Base-by-base conservation (phyloP, 805 yeast species). In the Candida rishiriensis region DNA sequence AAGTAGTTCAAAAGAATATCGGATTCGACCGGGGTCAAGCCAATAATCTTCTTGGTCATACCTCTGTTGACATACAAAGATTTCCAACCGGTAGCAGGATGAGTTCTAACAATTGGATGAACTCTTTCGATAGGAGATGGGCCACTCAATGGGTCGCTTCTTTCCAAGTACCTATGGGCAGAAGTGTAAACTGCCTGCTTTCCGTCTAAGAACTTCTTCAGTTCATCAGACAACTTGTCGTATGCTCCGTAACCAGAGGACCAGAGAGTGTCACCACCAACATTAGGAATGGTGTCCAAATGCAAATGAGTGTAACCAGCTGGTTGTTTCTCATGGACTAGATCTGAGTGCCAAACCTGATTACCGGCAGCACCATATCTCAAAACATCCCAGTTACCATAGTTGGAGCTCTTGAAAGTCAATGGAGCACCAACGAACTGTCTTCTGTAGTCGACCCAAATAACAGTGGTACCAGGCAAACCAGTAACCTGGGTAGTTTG, bases 31-130 rank as follows among this genome's bases (percentile, higher is more conserved):
- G 71, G 70, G 45, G 71, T 70, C 43, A 78, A 66, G 0, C 80
- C 83, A 10, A 70, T 72, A 42, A 78, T 77, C 47, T 75, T 66
- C 36, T 56, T 65, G 5, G 81, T 77, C 69, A 69, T 67, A 15
- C 68, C 63, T 32, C 77, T 66, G 60, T 77, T 76, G 35, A 77
- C 76, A 49, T 65, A 78, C 50, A 79, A 61, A 1, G 79, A 65
- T 60, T 79, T 79, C 75, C 78, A 69, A 39, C 82, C 82, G 18
- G 84, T 78, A n/a, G 72, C 80, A 10, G 85, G 85, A 52, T 80
- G 83, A 35, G 82, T 76, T 62, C 83, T 71, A 21, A 80, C 71
- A 18, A 80, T 49, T 2, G 83, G 84, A 60, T 80, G 85, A 47
- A 71, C 75, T 55, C 81, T 69, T 50, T 70, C 78, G 42, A 78